A percentile compares a stretch with the other conserved stretches of the same genome.
Conservation (phyloP, 345 rosid species). For the Hypericum perforatum region DNA sequence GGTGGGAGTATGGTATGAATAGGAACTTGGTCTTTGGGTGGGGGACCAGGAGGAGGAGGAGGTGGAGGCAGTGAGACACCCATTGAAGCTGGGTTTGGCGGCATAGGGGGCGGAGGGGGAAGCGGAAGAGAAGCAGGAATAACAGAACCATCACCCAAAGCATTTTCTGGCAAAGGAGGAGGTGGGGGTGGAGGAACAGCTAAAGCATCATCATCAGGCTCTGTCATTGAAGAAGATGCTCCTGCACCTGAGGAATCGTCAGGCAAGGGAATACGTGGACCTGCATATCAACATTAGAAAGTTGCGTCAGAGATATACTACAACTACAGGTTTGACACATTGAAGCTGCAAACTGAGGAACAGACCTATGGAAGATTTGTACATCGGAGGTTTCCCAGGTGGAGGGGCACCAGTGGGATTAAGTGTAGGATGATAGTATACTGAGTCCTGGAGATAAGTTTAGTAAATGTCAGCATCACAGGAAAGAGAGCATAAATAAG, state of each 20-base stretch:
- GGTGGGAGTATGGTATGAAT: conserved; percentile 50
- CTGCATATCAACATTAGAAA: conserved; percentile 30
- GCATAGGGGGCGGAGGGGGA: conserved; percentile 84
- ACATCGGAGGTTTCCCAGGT: conserved; percentile 98
- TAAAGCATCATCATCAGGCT: conserved; percentile 47
- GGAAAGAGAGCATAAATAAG: not conserved
- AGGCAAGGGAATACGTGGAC: conserved; percentile 70
- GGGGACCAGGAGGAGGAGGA: conserved; percentile 88
- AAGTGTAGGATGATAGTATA: conserved; percentile 87
- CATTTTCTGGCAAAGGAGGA: conserved; percentile 62
- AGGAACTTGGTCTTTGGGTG: conserved; percentile 52
- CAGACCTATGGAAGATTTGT: conserved; percentile 75
- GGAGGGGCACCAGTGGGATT: conserved; percentile 99
- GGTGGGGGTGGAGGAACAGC: conserved; percentile 55
- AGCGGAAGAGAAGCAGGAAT: conserved; percentile 55
- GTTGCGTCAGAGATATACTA: conserved; percentile 9
- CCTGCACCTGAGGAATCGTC: conserved; percentile 47
- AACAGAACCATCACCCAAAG: conserved; percentile 33
- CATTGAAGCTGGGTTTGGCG: conserved; percentile 43
- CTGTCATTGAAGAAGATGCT: conserved; percentile 51
- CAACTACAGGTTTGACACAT: not conserved
- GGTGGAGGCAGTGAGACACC: conserved; percentile 53
- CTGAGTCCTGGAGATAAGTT: conserved; percentile 67
- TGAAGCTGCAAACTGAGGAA: conserved; percentile 5
- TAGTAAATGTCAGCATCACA: conserved; percentile 9